phyloP scores from a whole-genome alignment of 176 grass and related monocot genomes.

The Carex pumila region DNA sequence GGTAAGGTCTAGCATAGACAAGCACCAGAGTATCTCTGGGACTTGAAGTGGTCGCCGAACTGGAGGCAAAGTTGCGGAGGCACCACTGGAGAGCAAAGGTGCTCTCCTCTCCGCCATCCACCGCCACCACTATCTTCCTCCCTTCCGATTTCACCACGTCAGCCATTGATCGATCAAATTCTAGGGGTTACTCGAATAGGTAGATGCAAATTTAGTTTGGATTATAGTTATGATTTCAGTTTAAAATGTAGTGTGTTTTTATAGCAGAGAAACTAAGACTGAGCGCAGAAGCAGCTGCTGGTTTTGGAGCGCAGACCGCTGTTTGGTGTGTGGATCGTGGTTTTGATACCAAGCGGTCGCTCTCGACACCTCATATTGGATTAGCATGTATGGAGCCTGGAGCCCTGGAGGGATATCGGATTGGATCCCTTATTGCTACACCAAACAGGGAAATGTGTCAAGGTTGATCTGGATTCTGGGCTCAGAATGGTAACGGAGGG shows the following conservation, averaged over 20 bases:
- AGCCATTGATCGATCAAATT: background rate
- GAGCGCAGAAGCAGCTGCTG: background rate
- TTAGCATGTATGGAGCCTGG: background rate
- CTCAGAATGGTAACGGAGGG: background rate
- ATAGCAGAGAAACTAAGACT: background rate
- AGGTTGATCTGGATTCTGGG: background rate
- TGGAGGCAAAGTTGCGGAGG: slow-evolving; percentile 37
- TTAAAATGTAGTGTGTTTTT: background rate
- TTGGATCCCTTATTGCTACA: background rate
- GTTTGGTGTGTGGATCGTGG: background rate
- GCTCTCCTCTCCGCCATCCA: slow-evolving; percentile 89
- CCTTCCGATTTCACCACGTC: slow-evolving; percentile 12
- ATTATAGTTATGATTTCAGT: background rate
- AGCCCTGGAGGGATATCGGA: background rate
- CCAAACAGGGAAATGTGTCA: background rate
- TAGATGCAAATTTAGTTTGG: background rate
- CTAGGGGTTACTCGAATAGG: background rate
- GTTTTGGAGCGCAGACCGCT: background rate
- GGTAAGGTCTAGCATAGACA: slow-evolving; percentile 41
- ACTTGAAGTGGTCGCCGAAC: background rate
- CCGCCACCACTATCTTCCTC: slow-evolving; percentile 50
- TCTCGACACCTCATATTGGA: background rate
- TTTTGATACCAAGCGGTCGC: background rate
- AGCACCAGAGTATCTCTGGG: slow-evolving; percentile 49
- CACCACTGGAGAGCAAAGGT: slow-evolving; percentile 56